A percentile compares a stretch with the other conserved stretches of the same genome.
phyloP scores from a whole-genome alignment of 2,329 filamentous ascomycete species.

The Aspergillus vadensis region DNA sequence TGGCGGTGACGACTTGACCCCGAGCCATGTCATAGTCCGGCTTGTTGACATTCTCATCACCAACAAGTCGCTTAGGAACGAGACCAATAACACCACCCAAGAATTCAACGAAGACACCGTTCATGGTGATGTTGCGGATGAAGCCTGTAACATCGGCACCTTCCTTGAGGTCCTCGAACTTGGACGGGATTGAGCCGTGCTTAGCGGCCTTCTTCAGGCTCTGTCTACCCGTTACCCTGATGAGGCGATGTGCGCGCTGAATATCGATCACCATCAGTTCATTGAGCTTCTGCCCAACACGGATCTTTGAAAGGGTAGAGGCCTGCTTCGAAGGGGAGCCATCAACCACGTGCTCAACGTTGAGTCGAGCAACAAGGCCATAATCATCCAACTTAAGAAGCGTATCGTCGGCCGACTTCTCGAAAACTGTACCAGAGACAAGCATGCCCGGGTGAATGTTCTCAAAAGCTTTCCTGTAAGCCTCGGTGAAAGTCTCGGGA shows the following conservation, averaged over 20 bases:
- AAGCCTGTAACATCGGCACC: constrained; percentile 74
- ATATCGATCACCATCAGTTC: constrained; percentile 88
- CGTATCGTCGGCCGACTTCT: constrained; percentile 75
- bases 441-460: constrained; percentile 71
- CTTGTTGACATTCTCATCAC: constrained; percentile 66
- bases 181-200: constrained; percentile 69
- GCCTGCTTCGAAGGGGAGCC: constrained; percentile 77
- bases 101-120: constrained; percentile 87
- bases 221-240: constrained; percentile 80
- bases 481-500: constrained; percentile 74
- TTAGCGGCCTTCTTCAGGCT: constrained; percentile 76
- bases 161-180: constrained; percentile 70
- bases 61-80: constrained; percentile 75
- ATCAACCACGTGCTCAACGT: constrained; percentile 79
- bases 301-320: constrained; percentile 75
- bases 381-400: constrained; percentile 74
- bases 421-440: constrained; percentile 76
- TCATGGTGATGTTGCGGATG: constrained; percentile 78
- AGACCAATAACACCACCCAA: constrained; percentile 74
- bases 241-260: constrained; percentile 71
- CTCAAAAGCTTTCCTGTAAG: constrained; percentile 72
- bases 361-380: constrained; percentile 75
- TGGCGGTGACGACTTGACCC: constrained; percentile 73
- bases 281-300: constrained; percentile 78
- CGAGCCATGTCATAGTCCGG: constrained; percentile 78